phyloP scores from a whole-genome alignment of 2,329 filamentous ascomycete genomes.

The Verticillium zaregamsianum region DNA sequence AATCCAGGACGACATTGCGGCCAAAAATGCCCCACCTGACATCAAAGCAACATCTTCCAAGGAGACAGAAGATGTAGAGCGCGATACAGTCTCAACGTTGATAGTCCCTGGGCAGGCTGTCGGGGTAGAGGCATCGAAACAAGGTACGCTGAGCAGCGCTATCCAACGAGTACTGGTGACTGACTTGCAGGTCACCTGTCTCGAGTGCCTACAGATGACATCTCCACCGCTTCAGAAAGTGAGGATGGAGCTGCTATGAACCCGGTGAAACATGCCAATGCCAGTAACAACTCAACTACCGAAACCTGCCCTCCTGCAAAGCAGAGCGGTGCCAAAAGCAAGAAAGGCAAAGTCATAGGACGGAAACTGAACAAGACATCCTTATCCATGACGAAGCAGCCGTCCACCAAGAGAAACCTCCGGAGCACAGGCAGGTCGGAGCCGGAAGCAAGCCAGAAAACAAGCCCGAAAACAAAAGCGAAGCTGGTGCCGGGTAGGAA shows the following conservation, averaged over 20 bases:
- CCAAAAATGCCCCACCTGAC: too few relatives aligned
- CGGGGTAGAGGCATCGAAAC: too few relatives aligned
- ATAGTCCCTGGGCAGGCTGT: too few relatives aligned
- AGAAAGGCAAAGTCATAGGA: not conserved
- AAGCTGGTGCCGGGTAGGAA: not conserved
- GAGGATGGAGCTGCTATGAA: not conserved
- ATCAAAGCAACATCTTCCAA: too few relatives aligned
- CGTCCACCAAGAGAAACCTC: not conserved
- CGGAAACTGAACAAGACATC: not conserved
- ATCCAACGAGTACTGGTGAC: not conserved
- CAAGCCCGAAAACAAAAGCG: not conserved
- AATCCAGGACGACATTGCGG: not conserved
- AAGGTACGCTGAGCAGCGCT: too few relatives aligned
- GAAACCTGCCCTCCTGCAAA: not conserved
- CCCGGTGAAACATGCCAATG: not conserved
- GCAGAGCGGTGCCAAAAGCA: not conserved
- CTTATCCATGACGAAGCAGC: not conserved
- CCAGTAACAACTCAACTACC: not conserved
- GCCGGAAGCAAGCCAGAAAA: not conserved
- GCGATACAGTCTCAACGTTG: too few relatives aligned
- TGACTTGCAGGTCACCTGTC: not conserved
- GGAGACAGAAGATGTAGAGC: too few relatives aligned
- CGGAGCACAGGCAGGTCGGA: not conserved
- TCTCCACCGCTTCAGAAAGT: constrained; percentile 1
- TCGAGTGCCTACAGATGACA: not conserved